Conservation (phyloP, 2,329 filamentous ascomycete species). For the Cladosporium oxysporum region DNA sequence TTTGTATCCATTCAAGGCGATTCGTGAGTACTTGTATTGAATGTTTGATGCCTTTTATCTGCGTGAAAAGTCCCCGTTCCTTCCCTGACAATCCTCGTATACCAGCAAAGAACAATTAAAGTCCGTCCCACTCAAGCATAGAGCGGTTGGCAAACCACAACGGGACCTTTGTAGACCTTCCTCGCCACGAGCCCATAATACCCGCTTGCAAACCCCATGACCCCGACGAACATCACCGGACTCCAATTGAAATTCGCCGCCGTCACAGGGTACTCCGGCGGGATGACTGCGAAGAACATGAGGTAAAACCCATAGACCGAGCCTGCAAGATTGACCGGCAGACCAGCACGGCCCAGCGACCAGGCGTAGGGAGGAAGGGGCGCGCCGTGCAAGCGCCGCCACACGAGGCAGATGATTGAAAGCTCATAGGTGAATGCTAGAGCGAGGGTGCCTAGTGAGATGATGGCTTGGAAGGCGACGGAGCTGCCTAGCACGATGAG, state of each 20-base stretch:
- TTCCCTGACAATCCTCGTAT: no score
- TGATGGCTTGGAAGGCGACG: constrained; percentile 38
- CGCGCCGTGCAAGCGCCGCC: constrained; percentile 26
- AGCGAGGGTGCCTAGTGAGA: constrained; percentile 41
- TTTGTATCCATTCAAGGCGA: no score
- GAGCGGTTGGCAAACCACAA: constrained; percentile 2
- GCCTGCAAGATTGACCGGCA: constrained; percentile 30
- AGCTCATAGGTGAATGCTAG: constrained; percentile 46
- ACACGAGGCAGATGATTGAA: constrained; percentile 39
- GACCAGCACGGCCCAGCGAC: constrained; percentile 27
- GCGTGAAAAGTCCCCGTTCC: no score
- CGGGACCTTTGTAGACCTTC: constrained; percentile 12
- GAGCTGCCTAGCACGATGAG: constrained; percentile 32
- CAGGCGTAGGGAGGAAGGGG: constrained; percentile 27
- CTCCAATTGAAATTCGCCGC: constrained; percentile 34
- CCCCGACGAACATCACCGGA: constrained; percentile 32
- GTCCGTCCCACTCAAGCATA: not conserved
- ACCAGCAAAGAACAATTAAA: no score
- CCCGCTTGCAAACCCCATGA: constrained; percentile 29
- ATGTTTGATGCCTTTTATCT: no score
- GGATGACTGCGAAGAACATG: constrained; percentile 33
- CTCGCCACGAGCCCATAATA: not conserved
- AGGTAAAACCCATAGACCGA: constrained; percentile 29
- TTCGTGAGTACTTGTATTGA: no score
- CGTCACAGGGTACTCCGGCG: constrained; percentile 31